phyloP scores from a whole-genome alignment of 768 basidiomycete species.

The Dacryopinax primogenitus region DNA sequence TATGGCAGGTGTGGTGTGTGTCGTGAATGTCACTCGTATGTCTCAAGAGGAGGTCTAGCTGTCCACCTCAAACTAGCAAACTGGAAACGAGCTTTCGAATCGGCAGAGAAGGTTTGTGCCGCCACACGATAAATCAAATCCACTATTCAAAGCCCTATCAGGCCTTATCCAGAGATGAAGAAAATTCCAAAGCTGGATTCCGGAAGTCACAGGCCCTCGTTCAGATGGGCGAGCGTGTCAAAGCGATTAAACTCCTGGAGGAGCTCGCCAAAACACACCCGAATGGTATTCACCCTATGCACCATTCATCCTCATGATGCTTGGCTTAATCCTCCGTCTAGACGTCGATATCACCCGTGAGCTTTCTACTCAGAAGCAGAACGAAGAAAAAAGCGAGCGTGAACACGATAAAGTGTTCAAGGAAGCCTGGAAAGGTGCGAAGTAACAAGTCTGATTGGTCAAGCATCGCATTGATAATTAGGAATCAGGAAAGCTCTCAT shows the following conservation, averaged over 20 bases:
- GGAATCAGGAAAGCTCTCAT: too few relatives aligned
- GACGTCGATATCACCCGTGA: neutral
- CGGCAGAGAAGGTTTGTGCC: conserved; percentile 56
- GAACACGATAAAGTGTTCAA: neutral
- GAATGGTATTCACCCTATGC: conserved; percentile 33
- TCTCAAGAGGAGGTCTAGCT: conserved; percentile 26
- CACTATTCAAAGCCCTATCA: conserved; percentile 22
- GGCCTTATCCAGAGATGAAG: conserved; percentile 62
- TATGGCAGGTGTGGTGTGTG: neutral
- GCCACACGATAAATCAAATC: neutral
- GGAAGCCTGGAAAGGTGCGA: neutral
- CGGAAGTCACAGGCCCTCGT: conserved; percentile 69
- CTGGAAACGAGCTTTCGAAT: conserved; percentile 65
- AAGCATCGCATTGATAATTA: too few relatives aligned
- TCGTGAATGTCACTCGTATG: neutral
- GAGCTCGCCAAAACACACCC: conserved; percentile 55
- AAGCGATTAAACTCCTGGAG: conserved; percentile 49
- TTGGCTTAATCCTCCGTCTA: neutral
- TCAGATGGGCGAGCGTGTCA: conserved; percentile 64
- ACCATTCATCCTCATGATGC: neutral
- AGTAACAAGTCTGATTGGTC: too few relatives aligned
- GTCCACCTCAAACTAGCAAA: conserved; percentile 70
- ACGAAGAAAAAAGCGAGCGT: neutral
- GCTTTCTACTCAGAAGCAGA: neutral
- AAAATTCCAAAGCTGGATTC: conserved; percentile 68